Evolutionary conservation across 1,284 basidiomycete species (phyloP), one percentile per base, ranked within the genome.

Genomic region (Rhodotorula sp.): DNA sequence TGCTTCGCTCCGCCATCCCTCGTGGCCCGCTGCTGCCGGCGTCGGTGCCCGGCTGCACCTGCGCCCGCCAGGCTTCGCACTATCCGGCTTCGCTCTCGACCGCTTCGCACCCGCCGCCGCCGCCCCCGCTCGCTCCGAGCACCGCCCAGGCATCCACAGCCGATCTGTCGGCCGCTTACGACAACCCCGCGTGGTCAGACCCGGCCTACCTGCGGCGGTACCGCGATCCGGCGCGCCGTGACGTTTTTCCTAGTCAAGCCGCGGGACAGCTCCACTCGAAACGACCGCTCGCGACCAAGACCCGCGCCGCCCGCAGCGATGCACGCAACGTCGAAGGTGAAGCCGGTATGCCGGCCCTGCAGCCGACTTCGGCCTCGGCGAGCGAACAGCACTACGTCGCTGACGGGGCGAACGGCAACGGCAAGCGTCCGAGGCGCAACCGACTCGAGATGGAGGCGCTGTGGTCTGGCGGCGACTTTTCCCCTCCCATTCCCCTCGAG

Each of bases 141-240:
- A 59, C 38, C 45, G 34, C 66, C 18, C 60, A 64, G 12, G 34
- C 38, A 0, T 18, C 66, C 18, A 26, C 48, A 0, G 12, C 62
- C 4, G 18, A 43, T 19, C 45, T 54, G 43, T 59, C 65, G 16
- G 16, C 26, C 15, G 34, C 61, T 1, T 12, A 31, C 56, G 66
- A 63, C 3, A 66, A 76, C 62, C 70, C 67, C 4, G 49, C 64
- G 2, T 76, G 72, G 72, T 64, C 66, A 21, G 77, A 78, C 63
- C 76, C 73, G 0, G 60, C 65, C 16, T 78, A 77, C 69, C 62
- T 74, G 58, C 48, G 60, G 0, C 61, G 75, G n/a, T 78, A 78
- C 54, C 64, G 77, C 48, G 62, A 72, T 58, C 76, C 75, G 10
- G 34, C 48, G 1, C 54, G 58, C 10, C 76, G 73, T 68, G 77